Evolutionary conservation across 2,329 filamentous ascomycete genomes (phyloP).

Genomic region (Neonectria hederae): DNA sequence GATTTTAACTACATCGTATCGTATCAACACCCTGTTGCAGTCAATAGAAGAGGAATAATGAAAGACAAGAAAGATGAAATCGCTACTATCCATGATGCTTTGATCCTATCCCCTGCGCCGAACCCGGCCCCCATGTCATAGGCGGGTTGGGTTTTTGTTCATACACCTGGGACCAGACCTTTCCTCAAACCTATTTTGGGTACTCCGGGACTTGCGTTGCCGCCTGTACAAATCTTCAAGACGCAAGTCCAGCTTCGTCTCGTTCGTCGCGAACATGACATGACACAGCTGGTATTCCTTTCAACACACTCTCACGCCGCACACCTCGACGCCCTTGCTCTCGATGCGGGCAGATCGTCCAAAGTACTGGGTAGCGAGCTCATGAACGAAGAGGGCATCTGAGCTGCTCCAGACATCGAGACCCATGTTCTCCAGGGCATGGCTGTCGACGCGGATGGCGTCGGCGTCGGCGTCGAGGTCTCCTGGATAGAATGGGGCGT

Average conservation of each 20-base stretch:
- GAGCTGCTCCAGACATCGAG: constrained; percentile 79
- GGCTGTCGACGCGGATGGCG: constrained; percentile 67
- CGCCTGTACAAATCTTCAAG: constrained; percentile 33
- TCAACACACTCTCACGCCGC: constrained; percentile 75
- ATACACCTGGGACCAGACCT: constrained; percentile 7
- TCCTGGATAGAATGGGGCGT: constrained; percentile 38
- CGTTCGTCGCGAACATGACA: constrained; percentile 1
- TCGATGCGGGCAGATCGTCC: constrained; percentile 69
- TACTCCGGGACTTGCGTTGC: constrained; percentile 25
- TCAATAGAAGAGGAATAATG: background rate
- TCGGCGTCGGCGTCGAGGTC: constrained; percentile 45
- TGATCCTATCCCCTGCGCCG: background rate
- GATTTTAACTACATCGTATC: background rate
- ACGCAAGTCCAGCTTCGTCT: constrained; percentile 42
- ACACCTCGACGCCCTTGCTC: constrained; percentile 77
- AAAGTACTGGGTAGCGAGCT: constrained; percentile 73
- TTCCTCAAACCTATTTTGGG: background rate
- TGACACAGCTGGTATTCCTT: constrained; percentile 7
- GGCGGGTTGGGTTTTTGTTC: background rate
- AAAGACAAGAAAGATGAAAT: background rate
- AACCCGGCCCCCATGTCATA: background rate
- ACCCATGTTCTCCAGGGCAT: constrained; percentile 75
- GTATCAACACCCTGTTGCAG: background rate
- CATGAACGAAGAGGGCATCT: constrained; percentile 75
- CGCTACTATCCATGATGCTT: background rate